phyloP scores from a whole-genome alignment of 257 asterid species.

The Phtheirospermum japonicum region DNA sequence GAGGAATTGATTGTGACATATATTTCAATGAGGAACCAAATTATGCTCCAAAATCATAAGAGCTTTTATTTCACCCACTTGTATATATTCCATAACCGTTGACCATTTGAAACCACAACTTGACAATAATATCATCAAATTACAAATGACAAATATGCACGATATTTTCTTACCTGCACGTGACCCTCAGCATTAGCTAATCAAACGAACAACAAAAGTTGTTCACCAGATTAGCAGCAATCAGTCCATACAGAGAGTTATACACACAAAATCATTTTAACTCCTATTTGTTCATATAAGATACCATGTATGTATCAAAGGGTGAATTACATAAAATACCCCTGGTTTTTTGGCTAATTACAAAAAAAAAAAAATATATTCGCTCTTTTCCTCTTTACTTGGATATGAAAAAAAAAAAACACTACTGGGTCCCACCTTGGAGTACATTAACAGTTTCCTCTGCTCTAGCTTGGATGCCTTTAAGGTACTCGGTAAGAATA shows the following conservation, averaged over 20 bases:
- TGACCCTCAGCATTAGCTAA: slow-evolving; percentile 9
- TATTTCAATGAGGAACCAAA: not conserved
- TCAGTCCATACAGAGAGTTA: too few species aligned
- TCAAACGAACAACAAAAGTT: not conserved
- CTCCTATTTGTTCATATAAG: too few species aligned
- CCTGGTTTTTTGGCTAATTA: not conserved
- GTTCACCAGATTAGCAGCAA: slow-evolving; percentile 1
- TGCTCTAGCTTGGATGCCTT: slow-evolving; percentile 79
- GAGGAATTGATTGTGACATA: not conserved
- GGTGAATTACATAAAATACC: not conserved
- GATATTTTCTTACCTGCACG: not conserved
- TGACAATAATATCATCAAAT: not conserved
- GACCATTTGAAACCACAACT: not conserved
- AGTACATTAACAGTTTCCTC: slow-evolving; percentile 63
- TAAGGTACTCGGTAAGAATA: slow-evolving; percentile 79
- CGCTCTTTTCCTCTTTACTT: not conserved
- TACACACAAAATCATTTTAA: too few species aligned
- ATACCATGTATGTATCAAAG: not conserved
- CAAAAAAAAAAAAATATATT: not conserved
- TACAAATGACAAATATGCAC: not conserved
- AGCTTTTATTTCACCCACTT: too few species aligned
- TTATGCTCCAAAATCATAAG: not conserved
- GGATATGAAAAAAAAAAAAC: not conserved
- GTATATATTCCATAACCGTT: not conserved
- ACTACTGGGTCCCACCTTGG: slow-evolving; percentile 40